These are phyloP conservation scores for Sporothrix euskadiensis DNA, from an alignment of 2,329 filamentous ascomycete genomes.

Conservation along the genomic window DNA sequence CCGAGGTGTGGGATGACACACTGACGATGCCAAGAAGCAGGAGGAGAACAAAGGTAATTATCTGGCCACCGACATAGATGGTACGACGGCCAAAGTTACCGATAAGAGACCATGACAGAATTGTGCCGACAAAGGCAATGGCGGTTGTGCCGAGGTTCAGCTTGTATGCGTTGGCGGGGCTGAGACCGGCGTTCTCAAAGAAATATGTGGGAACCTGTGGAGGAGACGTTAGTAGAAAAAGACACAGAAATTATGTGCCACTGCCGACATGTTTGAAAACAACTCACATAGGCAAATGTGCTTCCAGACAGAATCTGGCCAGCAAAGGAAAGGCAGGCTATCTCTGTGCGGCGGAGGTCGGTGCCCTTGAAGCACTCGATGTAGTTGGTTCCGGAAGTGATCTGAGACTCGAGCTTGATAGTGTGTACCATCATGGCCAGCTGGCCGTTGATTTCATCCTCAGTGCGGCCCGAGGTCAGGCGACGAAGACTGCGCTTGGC, in stretches of 20 bases:
- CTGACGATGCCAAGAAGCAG: constrained; percentile 33
- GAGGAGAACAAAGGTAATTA: constrained; percentile 29
- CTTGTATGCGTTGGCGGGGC: constrained; percentile 38
- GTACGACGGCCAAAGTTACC: constrained; percentile 29
- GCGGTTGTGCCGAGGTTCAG: constrained; percentile 41
- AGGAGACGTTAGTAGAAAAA: background rate
- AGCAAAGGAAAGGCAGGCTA: constrained; percentile 44
- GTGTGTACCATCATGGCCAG: constrained; percentile 50
- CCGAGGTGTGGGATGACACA: constrained; percentile 11
- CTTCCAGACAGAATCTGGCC: constrained; percentile 38
- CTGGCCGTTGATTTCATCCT: constrained; percentile 23
- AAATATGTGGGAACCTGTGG: constrained; percentile 28
- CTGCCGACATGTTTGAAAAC: background rate
- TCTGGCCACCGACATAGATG: constrained; percentile 31
- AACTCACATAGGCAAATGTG: constrained; percentile 40
- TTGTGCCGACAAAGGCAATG: constrained; percentile 33
- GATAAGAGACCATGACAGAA: constrained; percentile 31
- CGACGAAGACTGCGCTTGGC: constrained; percentile 36
- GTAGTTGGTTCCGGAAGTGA: constrained; percentile 41
- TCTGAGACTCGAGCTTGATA: constrained; percentile 46
- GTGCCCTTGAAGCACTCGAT: constrained; percentile 50
- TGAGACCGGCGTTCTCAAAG: constrained; percentile 37
- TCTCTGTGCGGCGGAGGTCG: constrained; percentile 49
- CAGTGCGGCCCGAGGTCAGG: constrained; percentile 37
- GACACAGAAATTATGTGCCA: background rate